Evolutionary conservation across 805 yeast species (phyloP), one percentile per base, ranked within the genome.

Genomic region (Huiozyma sinensis): DNA sequence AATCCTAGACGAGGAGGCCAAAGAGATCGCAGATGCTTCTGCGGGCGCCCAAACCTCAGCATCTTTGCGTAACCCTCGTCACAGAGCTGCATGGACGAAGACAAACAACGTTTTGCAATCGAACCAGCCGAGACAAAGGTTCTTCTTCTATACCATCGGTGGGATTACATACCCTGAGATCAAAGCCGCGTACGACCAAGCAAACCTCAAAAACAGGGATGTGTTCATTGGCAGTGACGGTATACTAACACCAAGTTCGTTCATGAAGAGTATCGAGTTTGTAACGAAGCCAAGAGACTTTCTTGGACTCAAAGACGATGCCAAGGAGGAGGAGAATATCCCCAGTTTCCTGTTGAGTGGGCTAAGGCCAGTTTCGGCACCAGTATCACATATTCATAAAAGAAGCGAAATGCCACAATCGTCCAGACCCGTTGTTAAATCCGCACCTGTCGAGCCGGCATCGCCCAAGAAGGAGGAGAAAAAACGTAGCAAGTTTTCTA

Each of bases 141-240:
- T 89, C 6, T 75, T 89, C 50, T 76, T 88, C 45, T 92, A 79
- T 56, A 74, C 87, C 28, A 82, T 95, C 1, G 99, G 99, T 24
- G 98, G 97, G 7, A 64, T 84, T 17, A 86, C 97, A 0, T 76
- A 81, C 51, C 75, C 89, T 2, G 99, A 92, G 61, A 66, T 83
- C 29, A 74, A 90, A 49, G 73, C 85, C 9, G 79, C 81, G 4
- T 81, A 84, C 53, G 90, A 85, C 49, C 69, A 87, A 39, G 74
- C 86, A 7, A 63, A 67, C 12, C 61, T 71, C 38, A 69, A 76
- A 45, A 76, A 82, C 55, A 81, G 77, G 57, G 95, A 87, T 48
- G 73, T 92, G 12, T 76, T 81, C 47, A 65, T 90, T 46, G 97
- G 97, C 0, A 78, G 89, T 10, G 94, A 84, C 58, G 78, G 81